Evolutionary conservation across 2,329 filamentous ascomycete species (phyloP).

Genomic region (Pseudopyrenochaeta lycopersici): DNA sequence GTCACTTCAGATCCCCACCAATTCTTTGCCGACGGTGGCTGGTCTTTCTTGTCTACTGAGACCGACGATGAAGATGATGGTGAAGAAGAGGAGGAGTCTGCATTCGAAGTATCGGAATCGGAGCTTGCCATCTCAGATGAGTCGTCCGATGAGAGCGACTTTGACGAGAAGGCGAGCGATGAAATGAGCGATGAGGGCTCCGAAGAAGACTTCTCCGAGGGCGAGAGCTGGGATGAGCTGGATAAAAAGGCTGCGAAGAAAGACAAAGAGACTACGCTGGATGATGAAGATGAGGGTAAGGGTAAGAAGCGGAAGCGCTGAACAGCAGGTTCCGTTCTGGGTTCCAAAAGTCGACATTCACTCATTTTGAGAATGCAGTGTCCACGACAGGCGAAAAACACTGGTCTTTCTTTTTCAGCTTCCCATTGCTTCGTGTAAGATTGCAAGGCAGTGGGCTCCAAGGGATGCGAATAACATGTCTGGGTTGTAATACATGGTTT

Average conservation of each 20-base stretch:
- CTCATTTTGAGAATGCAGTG: not conserved
- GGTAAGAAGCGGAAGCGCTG: constrained; percentile 72
- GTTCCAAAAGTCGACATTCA: too few species aligned
- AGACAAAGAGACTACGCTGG: constrained; percentile 63
- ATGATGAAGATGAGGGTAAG: constrained; percentile 68
- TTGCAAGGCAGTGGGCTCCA: not conserved
- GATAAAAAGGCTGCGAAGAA: constrained; percentile 82
- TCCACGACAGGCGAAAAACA: too few species aligned
- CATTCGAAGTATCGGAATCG: constrained; percentile 88
- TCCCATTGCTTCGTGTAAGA: constrained; percentile 6
- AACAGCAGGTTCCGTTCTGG: not conserved
- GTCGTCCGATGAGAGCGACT: constrained; percentile 87
- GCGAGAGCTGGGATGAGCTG: constrained; percentile 93
- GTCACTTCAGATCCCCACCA: constrained; percentile 91
- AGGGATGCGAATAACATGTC: not conserved
- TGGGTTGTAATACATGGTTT: not conserved
- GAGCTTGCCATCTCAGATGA: constrained; percentile 79
- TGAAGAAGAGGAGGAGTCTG: constrained; percentile 85
- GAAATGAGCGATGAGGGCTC: constrained; percentile 75
- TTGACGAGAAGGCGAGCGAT: constrained; percentile 86
- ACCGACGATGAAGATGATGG: constrained; percentile 82
- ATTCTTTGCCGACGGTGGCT: constrained; percentile 95
- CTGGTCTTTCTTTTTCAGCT: not conserved
- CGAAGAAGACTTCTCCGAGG: constrained; percentile 64
- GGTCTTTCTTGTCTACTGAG: constrained; percentile 89